Evolutionary conservation across 257 asterid species (phyloP).

Genomic region (Penstemon davidsonii): DNA sequence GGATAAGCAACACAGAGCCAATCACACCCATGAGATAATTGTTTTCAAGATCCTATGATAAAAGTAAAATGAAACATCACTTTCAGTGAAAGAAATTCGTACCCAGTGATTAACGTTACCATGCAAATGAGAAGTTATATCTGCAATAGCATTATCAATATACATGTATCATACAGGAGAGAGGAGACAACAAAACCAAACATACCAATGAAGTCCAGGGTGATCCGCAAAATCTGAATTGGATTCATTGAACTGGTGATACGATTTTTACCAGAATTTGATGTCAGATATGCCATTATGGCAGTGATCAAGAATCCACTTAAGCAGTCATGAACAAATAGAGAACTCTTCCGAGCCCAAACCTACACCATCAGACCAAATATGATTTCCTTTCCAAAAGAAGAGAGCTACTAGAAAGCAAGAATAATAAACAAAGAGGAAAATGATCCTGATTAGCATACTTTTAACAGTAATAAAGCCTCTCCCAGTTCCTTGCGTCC

Average conservation of each 20-base stretch:
- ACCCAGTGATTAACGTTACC: conserved; percentile 21
- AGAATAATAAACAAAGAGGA: conserved; percentile 27
- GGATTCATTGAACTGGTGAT: conserved; percentile 70
- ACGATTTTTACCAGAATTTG: conserved; percentile 64
- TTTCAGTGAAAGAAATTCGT: conserved; percentile 18
- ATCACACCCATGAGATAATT: background rate
- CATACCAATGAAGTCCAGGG: conserved; percentile 86
- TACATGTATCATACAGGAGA: conserved; percentile 9
- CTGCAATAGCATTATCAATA: background rate
- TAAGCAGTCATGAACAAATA: conserved; percentile 83
- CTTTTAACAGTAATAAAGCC: conserved; percentile 82
- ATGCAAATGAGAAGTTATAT: conserved; percentile 16
- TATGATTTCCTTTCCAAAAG: conserved; percentile 23
- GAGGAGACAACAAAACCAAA: conserved; percentile 4
- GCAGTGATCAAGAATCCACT: conserved; percentile 77
- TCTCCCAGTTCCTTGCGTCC: conserved; percentile 80
- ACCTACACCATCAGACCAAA: conserved; percentile 53
- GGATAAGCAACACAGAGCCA: background rate
- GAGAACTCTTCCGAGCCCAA: conserved; percentile 81
- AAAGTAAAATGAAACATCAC: conserved; percentile 10
- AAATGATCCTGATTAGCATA: conserved; percentile 37
- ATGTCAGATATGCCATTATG: conserved; percentile 72
- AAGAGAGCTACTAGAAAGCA: conserved; percentile 12
- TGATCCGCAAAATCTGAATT: conserved; percentile 83
- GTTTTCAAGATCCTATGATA: too few species aligned